A percentile compares a stretch with the other conserved stretches of the same genome.
Conservation (phyloP, 192 early-diverging fungal species). For the Coemansia sp. region DNA sequence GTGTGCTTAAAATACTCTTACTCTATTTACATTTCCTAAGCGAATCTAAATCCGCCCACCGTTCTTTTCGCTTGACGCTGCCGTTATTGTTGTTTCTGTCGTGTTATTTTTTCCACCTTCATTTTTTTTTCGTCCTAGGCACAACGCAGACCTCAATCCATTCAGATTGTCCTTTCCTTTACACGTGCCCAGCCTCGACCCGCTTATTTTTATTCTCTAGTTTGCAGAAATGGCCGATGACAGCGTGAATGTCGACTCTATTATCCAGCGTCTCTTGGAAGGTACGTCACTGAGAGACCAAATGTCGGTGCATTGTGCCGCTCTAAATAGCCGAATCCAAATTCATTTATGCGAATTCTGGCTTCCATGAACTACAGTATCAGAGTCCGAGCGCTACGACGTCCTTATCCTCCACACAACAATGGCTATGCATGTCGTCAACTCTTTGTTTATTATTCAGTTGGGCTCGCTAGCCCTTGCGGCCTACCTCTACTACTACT, state of each 20-base stretch:
- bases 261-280: conserved; percentile 54
- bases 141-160: background rate
- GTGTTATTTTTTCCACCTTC: background rate
- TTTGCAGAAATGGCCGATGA: conserved; percentile 44
- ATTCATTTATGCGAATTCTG: background rate
- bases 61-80: conserved; percentile 2
- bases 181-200: background rate
- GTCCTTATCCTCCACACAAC: background rate
- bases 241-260: conserved; percentile 50
- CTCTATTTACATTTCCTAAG: background rate
- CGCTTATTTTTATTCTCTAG: conserved; percentile 6
- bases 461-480: background rate
- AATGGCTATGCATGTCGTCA: background rate
- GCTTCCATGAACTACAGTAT: background rate
- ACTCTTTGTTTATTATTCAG: background rate
- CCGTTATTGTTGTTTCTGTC: background rate
- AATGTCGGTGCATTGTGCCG: conserved; percentile 1
- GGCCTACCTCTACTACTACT: background rate
- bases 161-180: background rate
- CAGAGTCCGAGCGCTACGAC: background rate
- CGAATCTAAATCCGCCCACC: background rate
- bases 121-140: background rate
- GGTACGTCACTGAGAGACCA: conserved; percentile 25
- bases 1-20: background rate
- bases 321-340: background rate